Evolutionary conservation across 2,329 filamentous ascomycete species (phyloP).

Genomic region (Monosporascus sp.): DNA sequence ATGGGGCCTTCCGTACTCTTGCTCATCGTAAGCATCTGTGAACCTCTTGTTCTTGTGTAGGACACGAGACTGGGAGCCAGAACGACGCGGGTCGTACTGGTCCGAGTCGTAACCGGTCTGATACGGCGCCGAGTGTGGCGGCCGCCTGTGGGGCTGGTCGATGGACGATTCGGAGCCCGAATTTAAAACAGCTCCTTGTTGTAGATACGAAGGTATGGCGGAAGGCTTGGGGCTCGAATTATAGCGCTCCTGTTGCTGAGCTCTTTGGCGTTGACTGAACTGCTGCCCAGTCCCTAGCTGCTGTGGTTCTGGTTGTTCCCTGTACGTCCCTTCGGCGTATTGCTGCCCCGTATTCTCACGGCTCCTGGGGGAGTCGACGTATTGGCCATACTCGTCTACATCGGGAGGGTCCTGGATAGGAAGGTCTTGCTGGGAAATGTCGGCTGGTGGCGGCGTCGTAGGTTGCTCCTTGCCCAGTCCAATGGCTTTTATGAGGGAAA

Average conservation of each 20-base stretch:
- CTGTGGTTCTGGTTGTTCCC: conserved; percentile 30
- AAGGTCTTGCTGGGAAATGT: conserved; percentile 47
- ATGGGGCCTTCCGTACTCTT: conserved; percentile 51
- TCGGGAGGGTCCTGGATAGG: conserved; percentile 45
- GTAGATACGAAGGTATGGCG: conserved; percentile 42
- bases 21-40: conserved; percentile 79
- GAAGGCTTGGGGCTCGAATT: conserved; percentile 36
- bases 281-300: conserved; percentile 20
- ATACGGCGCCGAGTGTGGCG: conserved; percentile 39
- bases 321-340: conserved; percentile 34
- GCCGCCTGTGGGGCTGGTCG: conserved; percentile 37
- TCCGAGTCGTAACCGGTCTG: conserved; percentile 40
- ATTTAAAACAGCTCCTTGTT: conserved; percentile 41
- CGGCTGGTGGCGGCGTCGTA: conserved; percentile 36
- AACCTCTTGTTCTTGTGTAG: conserved; percentile 87
- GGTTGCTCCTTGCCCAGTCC: conserved; percentile 52
- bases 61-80: conserved; percentile 44
- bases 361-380: conserved; percentile 23
- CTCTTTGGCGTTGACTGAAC: conserved; percentile 23
- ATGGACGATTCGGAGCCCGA: conserved; percentile 51
- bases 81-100: conserved; percentile 35
- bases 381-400: conserved; percentile 32
- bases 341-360: conserved; percentile 19
- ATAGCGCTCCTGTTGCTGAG: conserved; percentile 37
- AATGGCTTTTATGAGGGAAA: conserved; percentile 66